phyloP scores from a whole-genome alignment of 805 yeast genomes.

The Pichia pseudocactophila region DNA sequence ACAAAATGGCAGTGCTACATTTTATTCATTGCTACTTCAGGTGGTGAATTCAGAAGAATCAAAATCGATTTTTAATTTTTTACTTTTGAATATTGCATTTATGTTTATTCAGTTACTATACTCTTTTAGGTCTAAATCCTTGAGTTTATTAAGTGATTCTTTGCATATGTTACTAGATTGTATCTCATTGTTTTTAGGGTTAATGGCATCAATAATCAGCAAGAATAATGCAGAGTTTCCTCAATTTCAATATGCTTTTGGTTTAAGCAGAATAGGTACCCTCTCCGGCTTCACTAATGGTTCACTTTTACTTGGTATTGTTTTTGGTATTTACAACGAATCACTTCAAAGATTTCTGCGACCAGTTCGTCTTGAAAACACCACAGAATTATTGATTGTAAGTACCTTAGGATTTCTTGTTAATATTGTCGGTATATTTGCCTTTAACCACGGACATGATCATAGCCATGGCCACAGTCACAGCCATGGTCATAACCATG shows the following conservation, averaged over 20 bases:
- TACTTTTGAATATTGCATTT: conserved; percentile 78
- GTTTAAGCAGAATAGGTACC: conserved; percentile 76
- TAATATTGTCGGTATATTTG: conserved; percentile 86
- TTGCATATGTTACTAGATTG: conserved; percentile 96
- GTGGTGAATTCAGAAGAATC: conserved; percentile 56
- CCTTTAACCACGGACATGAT: conserved; percentile 59
- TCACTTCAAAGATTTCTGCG: conserved; percentile 71
- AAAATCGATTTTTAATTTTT: conserved; percentile 77
- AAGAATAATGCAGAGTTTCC: conserved; percentile 22
- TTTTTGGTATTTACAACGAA: conserved; percentile 79
- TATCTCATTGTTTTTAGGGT: conserved; percentile 78
- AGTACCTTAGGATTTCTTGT: conserved; percentile 79
- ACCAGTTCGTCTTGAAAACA: conserved; percentile 71
- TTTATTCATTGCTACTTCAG: conserved; percentile 24
- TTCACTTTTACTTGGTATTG: conserved; percentile 76
- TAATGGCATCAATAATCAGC: conserved; percentile 63
- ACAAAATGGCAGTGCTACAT: conserved; percentile 6
- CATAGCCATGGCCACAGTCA: conserved; percentile 22
- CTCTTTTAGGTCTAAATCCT: conserved; percentile 84
- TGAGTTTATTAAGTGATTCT: conserved; percentile 87
- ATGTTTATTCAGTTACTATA: conserved; percentile 91
- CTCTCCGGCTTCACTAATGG: conserved; percentile 96
- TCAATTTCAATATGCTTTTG: conserved; percentile 61
- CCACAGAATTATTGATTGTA: conserved; percentile 78
- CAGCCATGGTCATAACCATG: conserved; percentile 22